phyloP scores from a whole-genome alignment of 2,329 filamentous ascomycete species.

The Epichloe brachyelytri region DNA sequence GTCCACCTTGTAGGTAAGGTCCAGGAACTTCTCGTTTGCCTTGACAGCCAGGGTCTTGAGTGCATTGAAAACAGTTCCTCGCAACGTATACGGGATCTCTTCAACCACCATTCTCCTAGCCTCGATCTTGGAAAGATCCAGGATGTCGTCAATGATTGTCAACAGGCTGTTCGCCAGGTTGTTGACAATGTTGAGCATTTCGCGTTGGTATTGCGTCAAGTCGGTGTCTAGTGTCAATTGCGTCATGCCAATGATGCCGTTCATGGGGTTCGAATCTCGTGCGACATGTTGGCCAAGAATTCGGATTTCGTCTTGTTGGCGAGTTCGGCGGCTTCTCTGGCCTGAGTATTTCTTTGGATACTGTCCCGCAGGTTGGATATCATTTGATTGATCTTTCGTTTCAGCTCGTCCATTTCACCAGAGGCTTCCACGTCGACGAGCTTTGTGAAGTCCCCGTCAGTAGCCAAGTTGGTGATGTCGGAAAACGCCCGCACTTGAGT shows the following conservation, averaged over 20 bases:
- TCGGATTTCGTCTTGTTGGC: slow-evolving; percentile 98
- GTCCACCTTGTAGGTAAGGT: slow-evolving; percentile 87
- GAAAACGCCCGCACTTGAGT: slow-evolving; percentile 96
- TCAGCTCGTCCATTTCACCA: slow-evolving; percentile 97
- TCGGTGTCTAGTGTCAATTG: slow-evolving; percentile 92
- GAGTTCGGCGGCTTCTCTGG: slow-evolving; percentile 87
- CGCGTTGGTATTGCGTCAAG: slow-evolving; percentile 84
- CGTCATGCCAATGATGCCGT: slow-evolving; percentile 97
- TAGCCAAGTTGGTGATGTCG: slow-evolving; percentile 95
- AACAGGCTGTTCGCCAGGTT: slow-evolving; percentile 90
- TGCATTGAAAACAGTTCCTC: slow-evolving; percentile 92
- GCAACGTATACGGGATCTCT: slow-evolving; percentile 88
- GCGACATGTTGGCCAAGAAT: slow-evolving; percentile 97
- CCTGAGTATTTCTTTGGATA: slow-evolving; percentile 92
- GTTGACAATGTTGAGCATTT: slow-evolving; percentile 98
- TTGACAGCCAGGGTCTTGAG: slow-evolving; percentile 94
- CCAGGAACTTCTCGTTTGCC: slow-evolving; percentile 89
- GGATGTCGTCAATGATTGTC: slow-evolving; percentile 85
- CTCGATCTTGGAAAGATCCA: slow-evolving; percentile 72
- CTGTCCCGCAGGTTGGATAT: slow-evolving; percentile 89
- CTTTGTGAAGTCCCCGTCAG: slow-evolving; percentile 93
- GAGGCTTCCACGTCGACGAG: slow-evolving; percentile 94
- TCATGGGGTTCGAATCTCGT: slow-evolving; percentile 95
- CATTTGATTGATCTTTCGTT: slow-evolving; percentile 99
- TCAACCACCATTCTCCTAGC: slow-evolving; percentile 97